Base-by-base conservation (phyloP, 345 rosid genomes). In the Bretschneidera sinensis region DNA sequence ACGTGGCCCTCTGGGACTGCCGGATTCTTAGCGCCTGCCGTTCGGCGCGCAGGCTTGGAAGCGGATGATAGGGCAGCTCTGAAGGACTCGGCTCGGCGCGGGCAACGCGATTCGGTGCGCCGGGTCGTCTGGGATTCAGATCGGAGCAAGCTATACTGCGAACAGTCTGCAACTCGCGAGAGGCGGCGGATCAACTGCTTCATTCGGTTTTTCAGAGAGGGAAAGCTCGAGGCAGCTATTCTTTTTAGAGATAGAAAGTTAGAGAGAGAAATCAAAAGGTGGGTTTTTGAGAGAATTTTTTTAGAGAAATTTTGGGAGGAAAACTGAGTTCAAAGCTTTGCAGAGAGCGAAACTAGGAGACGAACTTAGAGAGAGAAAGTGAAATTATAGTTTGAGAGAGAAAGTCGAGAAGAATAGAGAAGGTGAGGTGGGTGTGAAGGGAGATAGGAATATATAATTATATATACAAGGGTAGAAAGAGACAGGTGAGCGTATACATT, bases 161-260 rank as follows among this genome's bases (percentile, higher is more conserved):
- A 80, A 20, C 95, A 92, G 57, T 94, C 97, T 6, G 96, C 92
- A 50, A 90, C 95, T 17, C 95, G 85, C 0, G 96, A 85, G 63
- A 94, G 80, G 21, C 96, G 96, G 71, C 96, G 90, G 60, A 94
- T 88, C 0, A 94, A 69, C 9, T 82, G 86, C 89, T 94, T 94
- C 99, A 94, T 92, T 17, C 39, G 63, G 43, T 39, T 13, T 14
- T 39, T 39, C 9, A 39, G 6, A 9, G 35, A 39, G 45, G 10
- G 9, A 39, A 39, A 9, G 15, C 45, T 13, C 9, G 15, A 39
- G 45, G 9, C 15, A 9, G 4, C 15, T 39, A 5, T 39, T 21
- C 24, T 15, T n/a, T 24, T 43, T n/a, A 55, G 19, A 17, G 16
- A 48, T 7, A 45, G 33, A 54, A 48, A 9, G 43, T 33, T 23